Conservation (phyloP, 345 rosid genomes). For the Hibiscus tridactylites region DNA sequence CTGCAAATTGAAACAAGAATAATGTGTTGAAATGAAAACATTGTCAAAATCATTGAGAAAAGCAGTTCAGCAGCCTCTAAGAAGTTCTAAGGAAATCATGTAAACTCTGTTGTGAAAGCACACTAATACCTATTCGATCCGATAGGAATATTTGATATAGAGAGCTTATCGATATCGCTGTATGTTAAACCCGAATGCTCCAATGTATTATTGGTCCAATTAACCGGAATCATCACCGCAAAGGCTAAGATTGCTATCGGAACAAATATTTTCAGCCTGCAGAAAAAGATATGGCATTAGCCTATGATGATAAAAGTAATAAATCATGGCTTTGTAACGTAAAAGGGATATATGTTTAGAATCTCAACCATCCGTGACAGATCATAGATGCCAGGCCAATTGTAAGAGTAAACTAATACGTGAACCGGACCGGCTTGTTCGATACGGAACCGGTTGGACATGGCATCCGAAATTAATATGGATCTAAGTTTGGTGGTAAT, state of each 20-base stretch:
- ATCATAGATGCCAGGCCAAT: too few species aligned
- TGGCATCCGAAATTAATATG: too few species aligned
- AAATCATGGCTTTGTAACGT: too few species aligned
- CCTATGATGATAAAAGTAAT: not conserved
- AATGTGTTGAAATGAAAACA: not conserved
- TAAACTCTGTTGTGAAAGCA: not conserved
- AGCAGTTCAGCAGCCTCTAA: not conserved
- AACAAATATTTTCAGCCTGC: slow-evolving; percentile 80
- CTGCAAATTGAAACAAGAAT: slow-evolving; percentile 31
- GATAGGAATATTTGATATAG: slow-evolving; percentile 77
- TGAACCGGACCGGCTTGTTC: too few species aligned
- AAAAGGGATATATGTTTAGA: too few species aligned
- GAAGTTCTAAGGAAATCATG: too few species aligned
- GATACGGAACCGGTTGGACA: too few species aligned
- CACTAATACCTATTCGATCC: slow-evolving; percentile 65
- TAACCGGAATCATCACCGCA: slow-evolving; percentile 69
- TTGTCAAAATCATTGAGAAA: not conserved
- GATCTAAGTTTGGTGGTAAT: not conserved
- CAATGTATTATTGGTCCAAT: slow-evolving; percentile 70
- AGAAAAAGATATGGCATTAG: not conserved
- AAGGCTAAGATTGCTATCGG: slow-evolving; percentile 72
- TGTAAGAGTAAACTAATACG: too few species aligned
- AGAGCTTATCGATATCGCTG: slow-evolving; percentile 74
- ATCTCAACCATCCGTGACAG: too few species aligned
- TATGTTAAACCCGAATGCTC: slow-evolving; percentile 46